Base-by-base conservation (phyloP, 2,329 filamentous ascomycete species). In the Ceratocystis variospora region DNA sequence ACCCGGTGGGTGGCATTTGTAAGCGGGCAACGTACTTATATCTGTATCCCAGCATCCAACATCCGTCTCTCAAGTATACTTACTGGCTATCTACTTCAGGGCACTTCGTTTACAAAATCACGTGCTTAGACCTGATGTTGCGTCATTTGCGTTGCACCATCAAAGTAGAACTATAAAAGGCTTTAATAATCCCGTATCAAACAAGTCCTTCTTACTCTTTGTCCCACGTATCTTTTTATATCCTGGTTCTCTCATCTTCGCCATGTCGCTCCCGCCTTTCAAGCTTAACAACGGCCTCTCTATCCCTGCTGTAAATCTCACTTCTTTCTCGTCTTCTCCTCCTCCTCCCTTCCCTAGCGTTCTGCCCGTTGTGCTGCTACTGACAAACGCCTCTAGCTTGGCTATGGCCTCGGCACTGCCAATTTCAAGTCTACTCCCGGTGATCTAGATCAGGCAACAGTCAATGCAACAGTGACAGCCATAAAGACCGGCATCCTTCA, bases 201-300 rank as follows among this genome's bases (percentile, higher is more conserved):
- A 53, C n/a, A 19, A 19, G 15, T 53, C n/a, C n/a, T 3, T 53
- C 22, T 25, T 22, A n/a, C 15, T 53, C 8, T n/a, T 53, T 22
- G n/a, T 3, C 6, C n/a, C n/a, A 19, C n/a, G 12, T 10, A 41
- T n/a, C 1, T 22, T 22, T 22, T 53, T 53, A 12, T 8, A n/a
- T 8, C n/a, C 48, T 17, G 7, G 6, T 17, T 17, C 8, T 19
- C 28, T 10, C 25, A 59, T 12, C 37, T 10, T 33, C 22, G 28
- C 33, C 12, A 68, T 68, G 63, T 33, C 66, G 46, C 33, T 63
- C 12, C 6, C 48, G 1, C 77, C 75, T 65, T 74, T 90, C 65
- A 88, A 87, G 76, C 79, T 92, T 66, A 89, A 88, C 70, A 87
- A 92, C 77, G 88, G 87, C 68, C 83, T 83, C 68, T 81, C 83